Evolutionary conservation across 1,284 basidiomycete genomes (phyloP), one percentile per base, ranked within the genome.

Genomic region (Papiliotrema terrestris): DNA sequence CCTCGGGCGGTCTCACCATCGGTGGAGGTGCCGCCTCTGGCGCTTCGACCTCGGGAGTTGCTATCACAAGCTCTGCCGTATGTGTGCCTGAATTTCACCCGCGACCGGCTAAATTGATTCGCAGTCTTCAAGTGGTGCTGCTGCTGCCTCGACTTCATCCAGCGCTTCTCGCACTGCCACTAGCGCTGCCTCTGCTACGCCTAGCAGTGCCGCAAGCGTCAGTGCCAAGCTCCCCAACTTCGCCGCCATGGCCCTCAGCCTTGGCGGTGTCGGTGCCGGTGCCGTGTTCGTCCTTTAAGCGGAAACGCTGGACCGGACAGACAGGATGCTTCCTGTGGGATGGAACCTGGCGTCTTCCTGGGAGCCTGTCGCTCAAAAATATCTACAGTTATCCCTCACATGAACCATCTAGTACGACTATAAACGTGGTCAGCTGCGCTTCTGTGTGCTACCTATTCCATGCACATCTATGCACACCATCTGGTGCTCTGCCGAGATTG

Each of bases 181-280:
- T n/a, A n/a, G n/a, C n/a, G n/a, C 53, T 17, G 26, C 54, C 23
- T 25, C 48, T 23, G 39, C 51, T 37, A 43, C 54, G 9, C n/a
- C 45, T 29, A 46, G 55, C 25, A 54, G 54, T 23, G 58, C 49
- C 29, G 56, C 54, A 14, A 49, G 57, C 22, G 25, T 50, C 38
- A 43, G 55, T 26, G 49, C 45, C 19, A 32, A 45, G 8, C 53
- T 56, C 26, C 44, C 52, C 44, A 45, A 42, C 38, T 51, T 61
- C n/a, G 37, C 49, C 19, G 51, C 52, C 17, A 51, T 55, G 22
- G 51, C 54, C 15, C 43, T 60, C 17, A 59, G 54, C 29, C 41
- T 62, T 32, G 55, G 58, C 54, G 61, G 56, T 52, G 49, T 60
- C 35, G 63, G 53, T n/a, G 62, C 56, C 22, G 65, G 65, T 26